Evolutionary conservation across 139 green algal species (phyloP).

Genomic region (Coccomyxa sp.): DNA sequence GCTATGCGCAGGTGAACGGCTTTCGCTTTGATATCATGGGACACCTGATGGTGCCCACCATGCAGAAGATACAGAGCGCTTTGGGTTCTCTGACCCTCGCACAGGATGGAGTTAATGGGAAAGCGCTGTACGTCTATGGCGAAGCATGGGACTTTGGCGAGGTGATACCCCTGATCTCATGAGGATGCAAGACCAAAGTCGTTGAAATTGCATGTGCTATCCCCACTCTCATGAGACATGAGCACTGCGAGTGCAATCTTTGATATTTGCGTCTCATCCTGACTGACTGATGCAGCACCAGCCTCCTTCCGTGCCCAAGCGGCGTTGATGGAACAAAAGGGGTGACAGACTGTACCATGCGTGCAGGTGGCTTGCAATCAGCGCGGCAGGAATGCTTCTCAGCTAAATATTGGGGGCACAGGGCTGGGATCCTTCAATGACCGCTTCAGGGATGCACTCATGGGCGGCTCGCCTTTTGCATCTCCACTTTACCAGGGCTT

Average conservation of each 20-base stretch:
- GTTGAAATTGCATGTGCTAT: not conserved
- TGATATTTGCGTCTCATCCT: no score
- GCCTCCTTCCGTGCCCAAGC: no score
- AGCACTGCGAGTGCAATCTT: no score
- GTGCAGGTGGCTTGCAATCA: constrained; percentile 60
- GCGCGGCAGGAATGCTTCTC: constrained; percentile 70
- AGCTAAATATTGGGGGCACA: constrained; percentile 75
- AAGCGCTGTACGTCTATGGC: constrained; percentile 80
- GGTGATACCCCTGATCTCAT: constrained; percentile 13
- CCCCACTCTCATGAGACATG: no score
- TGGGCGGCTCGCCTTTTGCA: constrained; percentile 74
- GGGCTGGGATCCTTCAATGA: constrained; percentile 87
- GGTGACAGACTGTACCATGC: no score
- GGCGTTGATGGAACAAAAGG: no score
- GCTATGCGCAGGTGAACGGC: constrained; percentile 52
- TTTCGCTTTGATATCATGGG: constrained; percentile 91
- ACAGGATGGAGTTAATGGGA: constrained; percentile 63
- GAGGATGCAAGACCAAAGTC: not conserved
- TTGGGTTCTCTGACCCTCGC: constrained; percentile 54
- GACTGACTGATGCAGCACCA: no score
- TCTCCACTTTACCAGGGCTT: constrained; percentile 67
- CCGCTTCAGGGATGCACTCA: constrained; percentile 67
- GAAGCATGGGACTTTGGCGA: constrained; percentile 93
- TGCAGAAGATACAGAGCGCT: constrained; percentile 49
- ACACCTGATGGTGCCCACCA: constrained; percentile 67